phyloP scores from a whole-genome alignment of 2,329 filamentous ascomycete genomes.

The Colletotrichum cereale region DNA sequence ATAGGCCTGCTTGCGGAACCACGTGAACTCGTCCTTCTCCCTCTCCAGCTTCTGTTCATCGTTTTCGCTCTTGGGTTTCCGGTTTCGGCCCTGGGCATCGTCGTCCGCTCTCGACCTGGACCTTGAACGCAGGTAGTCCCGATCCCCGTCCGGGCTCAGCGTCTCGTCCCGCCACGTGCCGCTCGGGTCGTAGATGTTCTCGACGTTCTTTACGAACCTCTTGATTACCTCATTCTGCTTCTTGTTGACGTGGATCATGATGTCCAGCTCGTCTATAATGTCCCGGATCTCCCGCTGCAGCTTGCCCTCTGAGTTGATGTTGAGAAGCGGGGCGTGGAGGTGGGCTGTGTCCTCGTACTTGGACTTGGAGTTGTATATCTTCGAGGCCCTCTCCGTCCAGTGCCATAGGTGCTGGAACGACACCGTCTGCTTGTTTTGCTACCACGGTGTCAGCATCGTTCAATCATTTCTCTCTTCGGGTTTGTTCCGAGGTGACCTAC shows the following conservation, averaged over 20 bases:
- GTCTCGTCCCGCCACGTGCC: not conserved
- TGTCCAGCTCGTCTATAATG: constrained; percentile 61
- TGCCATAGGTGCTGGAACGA: constrained; percentile 54
- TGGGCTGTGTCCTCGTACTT: constrained; percentile 42
- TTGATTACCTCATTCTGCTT: constrained; percentile 51
- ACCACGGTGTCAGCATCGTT: not conserved
- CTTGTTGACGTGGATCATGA: constrained; percentile 56
- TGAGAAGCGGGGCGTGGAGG: constrained; percentile 49
- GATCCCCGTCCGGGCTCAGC: not conserved
- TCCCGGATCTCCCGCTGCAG: constrained; percentile 60
- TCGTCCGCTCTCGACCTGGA: not conserved
- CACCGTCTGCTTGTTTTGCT: constrained; percentile 54
- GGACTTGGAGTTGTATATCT: constrained; percentile 41
- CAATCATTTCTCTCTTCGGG: too few relatives aligned
- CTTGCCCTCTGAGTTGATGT: constrained; percentile 58
- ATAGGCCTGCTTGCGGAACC: constrained; percentile 46
- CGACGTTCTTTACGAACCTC: constrained; percentile 45
- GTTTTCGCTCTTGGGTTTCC: constrained; percentile 1
- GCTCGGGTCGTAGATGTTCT: constrained; percentile 1
- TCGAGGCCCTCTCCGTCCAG: constrained; percentile 37
- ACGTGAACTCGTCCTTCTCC: constrained; percentile 41
- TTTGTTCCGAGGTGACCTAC: constrained; percentile 45
- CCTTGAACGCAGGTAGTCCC: not conserved
- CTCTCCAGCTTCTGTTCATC: not conserved
- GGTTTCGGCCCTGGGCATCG: not conserved